Percentiles rank a stretch among this genome's conserved stretches.
These are phyloP conservation scores for Penicillium sp. DNA, from an alignment of 2,329 filamentous ascomycete genomes.

Conservation along the genomic window DNA sequence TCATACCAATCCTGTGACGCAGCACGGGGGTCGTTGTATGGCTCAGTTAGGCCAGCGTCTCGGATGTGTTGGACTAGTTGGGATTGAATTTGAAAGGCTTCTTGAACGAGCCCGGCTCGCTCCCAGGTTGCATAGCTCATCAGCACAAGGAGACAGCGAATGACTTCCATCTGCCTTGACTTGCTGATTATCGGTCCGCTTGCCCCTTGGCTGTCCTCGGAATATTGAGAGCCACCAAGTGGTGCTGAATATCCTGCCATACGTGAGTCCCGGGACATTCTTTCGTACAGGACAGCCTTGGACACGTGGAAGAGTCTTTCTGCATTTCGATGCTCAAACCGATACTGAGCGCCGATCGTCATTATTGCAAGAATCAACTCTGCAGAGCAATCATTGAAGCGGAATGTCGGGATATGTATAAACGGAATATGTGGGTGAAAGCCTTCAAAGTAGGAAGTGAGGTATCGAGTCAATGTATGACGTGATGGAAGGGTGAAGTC, in stretches of 20 bases:
- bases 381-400: slow-evolving; percentile 63
- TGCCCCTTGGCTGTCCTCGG: slow-evolving; percentile 12
- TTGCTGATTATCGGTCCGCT: slow-evolving; percentile 14
- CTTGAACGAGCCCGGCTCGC: slow-evolving; percentile 32
- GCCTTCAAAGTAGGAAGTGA: slow-evolving; percentile 69
- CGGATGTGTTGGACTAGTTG: slow-evolving; percentile 34
- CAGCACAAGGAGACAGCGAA: slow-evolving; percentile 32
- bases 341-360: slow-evolving; percentile 57
- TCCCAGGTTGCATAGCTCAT: slow-evolving; percentile 40
- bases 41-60: slow-evolving; percentile 32
- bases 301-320: slow-evolving; percentile 53
- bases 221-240: slow-evolving; percentile 17
- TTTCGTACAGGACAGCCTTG: slow-evolving; percentile 66
- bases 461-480: slow-evolving; percentile 67
- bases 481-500: slow-evolving; percentile 68
- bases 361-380: slow-evolving; percentile 69
- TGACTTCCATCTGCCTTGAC: slow-evolving; percentile 32
- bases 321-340: slow-evolving; percentile 49
- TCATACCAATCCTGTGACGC: slow-evolving; percentile 35
- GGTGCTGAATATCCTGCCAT: slow-evolving; percentile 23
- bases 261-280: slow-evolving; percentile 43
- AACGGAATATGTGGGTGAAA: slow-evolving; percentile 65
- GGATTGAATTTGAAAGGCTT: slow-evolving; percentile 33
- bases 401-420: slow-evolving; percentile 67
- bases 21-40: slow-evolving; percentile 23